Evolutionary conservation across 345 rosid genomes (phyloP).

Genomic region (Litchi chinensis): DNA sequence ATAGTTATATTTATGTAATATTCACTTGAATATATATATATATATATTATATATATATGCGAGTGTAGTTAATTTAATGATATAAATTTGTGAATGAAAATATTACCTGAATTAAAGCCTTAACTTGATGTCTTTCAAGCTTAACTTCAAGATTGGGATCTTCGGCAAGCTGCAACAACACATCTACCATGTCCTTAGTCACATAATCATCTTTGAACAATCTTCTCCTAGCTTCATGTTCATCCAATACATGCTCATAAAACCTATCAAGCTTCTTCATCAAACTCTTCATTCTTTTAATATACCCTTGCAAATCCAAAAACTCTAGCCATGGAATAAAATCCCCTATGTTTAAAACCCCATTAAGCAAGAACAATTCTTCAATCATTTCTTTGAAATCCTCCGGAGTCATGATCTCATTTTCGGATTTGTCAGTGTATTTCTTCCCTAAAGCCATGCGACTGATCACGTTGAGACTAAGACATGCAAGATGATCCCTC

Average conservation of each 20-base stretch:
- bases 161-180: conserved; percentile 20
- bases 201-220: neutral
- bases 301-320: conserved; percentile 25
- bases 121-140: conserved; percentile 22
- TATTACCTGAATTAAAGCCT: conserved; percentile 21
- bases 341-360: conserved; percentile 27
- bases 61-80: no score
- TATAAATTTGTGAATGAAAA: neutral
- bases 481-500: conserved; percentile 44
- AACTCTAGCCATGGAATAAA: conserved; percentile 24
- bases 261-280: conserved; percentile 25
- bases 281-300: conserved; percentile 31
- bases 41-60: no score
- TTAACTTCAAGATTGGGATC: conserved; percentile 19
- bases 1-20: no score
- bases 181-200: conserved; percentile 33
- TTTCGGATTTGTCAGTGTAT: conserved; percentile 32
- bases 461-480: conserved; percentile 57
- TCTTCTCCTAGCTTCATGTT: conserved; percentile 24
- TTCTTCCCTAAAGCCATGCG: conserved; percentile 63
- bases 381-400: conserved; percentile 68
- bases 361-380: conserved; percentile 56
- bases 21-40: no score
- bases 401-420: conserved; percentile 41
- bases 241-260: conserved; percentile 24